Evolutionary conservation across 2,329 filamentous ascomycete genomes (phyloP).

Genomic region (Fusarium pseudograminearum): DNA sequence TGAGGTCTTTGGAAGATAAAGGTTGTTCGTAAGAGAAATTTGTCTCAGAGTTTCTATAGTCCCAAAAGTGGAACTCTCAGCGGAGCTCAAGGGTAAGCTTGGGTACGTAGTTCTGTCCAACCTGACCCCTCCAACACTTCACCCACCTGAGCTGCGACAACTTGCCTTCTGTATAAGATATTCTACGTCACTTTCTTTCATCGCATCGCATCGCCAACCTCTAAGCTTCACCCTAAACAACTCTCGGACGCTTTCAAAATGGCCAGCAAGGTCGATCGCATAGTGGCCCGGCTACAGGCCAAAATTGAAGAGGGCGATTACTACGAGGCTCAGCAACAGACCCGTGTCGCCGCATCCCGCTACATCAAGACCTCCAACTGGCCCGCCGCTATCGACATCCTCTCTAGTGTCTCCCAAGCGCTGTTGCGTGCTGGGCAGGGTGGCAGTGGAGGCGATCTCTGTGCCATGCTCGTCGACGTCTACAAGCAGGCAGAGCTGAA

Average conservation of each 20-base stretch:
- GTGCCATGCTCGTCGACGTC: conserved; percentile 87
- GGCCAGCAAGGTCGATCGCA: conserved; percentile 59
- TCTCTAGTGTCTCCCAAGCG: conserved; percentile 85
- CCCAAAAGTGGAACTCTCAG: conserved; percentile 21
- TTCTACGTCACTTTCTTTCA: conserved; percentile 36
- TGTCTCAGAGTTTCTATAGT: background rate
- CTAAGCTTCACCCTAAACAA: background rate
- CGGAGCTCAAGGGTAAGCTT: conserved; percentile 25
- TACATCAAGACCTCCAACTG: conserved; percentile 92
- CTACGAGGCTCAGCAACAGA: conserved; percentile 99
- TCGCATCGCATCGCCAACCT: background rate
- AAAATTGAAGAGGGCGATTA: conserved; percentile 92
- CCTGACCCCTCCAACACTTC: conserved; percentile 39
- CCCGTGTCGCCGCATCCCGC: conserved; percentile 92
- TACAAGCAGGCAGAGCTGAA: conserved; percentile 88
- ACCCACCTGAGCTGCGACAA: conserved; percentile 23
- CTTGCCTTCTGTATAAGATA: conserved; percentile 29
- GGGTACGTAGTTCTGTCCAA: conserved; percentile 28
- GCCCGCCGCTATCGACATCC: conserved; percentile 85
- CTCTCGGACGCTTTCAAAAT: conserved; percentile 42
- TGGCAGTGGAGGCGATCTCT: conserved; percentile 90
- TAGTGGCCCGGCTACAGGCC: conserved; percentile 77
- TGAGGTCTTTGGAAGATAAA: background rate
- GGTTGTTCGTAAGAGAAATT: background rate
- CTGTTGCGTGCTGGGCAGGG: conserved; percentile 93